Evolutionary conservation across 257 asterid genomes (phyloP), one percentile per base, ranked within the genome.

Genomic region (Echium plantagineum): DNA sequence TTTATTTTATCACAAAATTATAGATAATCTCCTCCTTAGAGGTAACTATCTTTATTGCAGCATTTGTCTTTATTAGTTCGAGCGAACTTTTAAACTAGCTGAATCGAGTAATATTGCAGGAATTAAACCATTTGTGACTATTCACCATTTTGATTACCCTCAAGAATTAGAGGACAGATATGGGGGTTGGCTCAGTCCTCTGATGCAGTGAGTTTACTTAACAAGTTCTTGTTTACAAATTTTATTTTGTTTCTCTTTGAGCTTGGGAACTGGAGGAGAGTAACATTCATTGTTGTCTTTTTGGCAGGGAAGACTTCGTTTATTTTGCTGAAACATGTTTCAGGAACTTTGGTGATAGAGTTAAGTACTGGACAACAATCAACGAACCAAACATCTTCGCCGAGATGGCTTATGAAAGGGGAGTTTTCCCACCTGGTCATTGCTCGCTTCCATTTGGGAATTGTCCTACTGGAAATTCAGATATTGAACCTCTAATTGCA

Each of bases 401-500:
- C 3, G 80, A 74, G 57, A 65, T 77, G 71, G 81, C 65, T 0
- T 87, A 83, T 15, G 78, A 71, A 61, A 66, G 65, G 21, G 89
- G 82, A 18, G 1, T 0, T 0, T 85, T 59, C 22, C 90, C 96
- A 2, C 94, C 96, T 18, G 79, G 66, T 62, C 95, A 67, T 22
- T 87, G 97, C 57, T 80, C 97, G 7, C 78, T 72, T 5, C 95
- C 95, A 32, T 90, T 85, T 64, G 95, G 96, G 18, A 57, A 75
- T 42, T 87, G 96, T 65, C 62, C 74, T 2, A 21, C 49, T 66
- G 97, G 96, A 28, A 85, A 85, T 72, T 83, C 94, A 9, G 96
- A 90, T 57, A 67, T 75, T 1, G 95, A 86, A 76, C 95, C 97
- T 66, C 74, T 89, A 66, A 60, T 75, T 56, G 80, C 71, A 2